Percentiles rank a stretch among this genome's conserved stretches.
phyloP scores from a whole-genome alignment of 768 basidiomycete genomes.

The Cyclocybe aegerita region DNA sequence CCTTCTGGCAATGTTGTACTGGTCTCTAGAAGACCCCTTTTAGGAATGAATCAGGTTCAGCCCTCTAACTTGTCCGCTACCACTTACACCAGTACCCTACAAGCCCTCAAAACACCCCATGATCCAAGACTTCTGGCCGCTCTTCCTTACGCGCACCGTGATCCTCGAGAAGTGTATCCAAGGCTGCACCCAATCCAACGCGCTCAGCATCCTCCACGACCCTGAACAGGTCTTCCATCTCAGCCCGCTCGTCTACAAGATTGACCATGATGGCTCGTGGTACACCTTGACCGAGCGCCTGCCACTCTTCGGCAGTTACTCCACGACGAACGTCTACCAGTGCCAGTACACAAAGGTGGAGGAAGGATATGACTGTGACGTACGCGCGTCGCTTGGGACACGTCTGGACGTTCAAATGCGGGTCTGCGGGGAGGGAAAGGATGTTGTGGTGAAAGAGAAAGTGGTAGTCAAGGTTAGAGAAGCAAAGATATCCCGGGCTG shows the following conservation, averaged over 20 bases:
- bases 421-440: constrained; percentile 12
- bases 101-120: neutral
- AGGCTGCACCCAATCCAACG: constrained; percentile 11
- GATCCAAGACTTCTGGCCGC: constrained; percentile 25
- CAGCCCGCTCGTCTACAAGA: constrained; percentile 28
- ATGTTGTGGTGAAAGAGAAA: constrained; percentile 23
- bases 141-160: constrained; percentile 28
- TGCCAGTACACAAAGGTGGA: constrained; percentile 11
- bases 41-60: too few species aligned
- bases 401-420: constrained; percentile 14
- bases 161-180: constrained; percentile 22
- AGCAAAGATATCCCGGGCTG: neutral
- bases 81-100: neutral
- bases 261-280: constrained; percentile 20
- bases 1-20: too few species aligned
- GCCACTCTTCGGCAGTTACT: constrained; percentile 21
- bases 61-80: neutral
- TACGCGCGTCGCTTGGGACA: constrained; percentile 15
- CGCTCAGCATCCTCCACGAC: constrained; percentile 32
- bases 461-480: constrained; percentile 26
- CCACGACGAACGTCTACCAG: constrained; percentile 22
- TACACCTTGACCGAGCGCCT: constrained; percentile 31
- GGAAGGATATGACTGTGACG: constrained; percentile 17
- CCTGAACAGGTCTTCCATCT: constrained; percentile 25
- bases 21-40: too few species aligned